Conservation (phyloP, 2,329 filamentous ascomycete genomes). For the Neurospora sp. region DNA sequence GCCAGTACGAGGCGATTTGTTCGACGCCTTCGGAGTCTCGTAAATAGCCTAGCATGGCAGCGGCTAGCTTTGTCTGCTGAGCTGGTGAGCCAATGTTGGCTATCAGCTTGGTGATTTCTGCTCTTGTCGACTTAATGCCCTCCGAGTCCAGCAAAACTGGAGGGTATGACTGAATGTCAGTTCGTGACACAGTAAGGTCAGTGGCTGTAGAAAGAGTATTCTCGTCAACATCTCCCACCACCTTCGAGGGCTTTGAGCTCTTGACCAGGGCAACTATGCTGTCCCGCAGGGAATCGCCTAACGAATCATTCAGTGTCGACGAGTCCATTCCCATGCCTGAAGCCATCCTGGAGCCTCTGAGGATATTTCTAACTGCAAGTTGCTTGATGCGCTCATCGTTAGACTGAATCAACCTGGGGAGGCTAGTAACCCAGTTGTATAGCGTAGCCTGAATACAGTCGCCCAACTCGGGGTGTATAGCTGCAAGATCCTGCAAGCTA, state of each 20-base stretch:
- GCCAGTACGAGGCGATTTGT: slow-evolving; percentile 68
- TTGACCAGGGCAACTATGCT: slow-evolving; percentile 47
- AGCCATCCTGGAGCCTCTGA: slow-evolving; percentile 59
- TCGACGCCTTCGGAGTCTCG: slow-evolving; percentile 47
- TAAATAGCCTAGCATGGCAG: slow-evolving; percentile 55
- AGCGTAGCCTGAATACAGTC: slow-evolving; percentile 56
- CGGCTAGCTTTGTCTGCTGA: slow-evolving; percentile 50
- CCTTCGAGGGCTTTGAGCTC: slow-evolving; percentile 21
- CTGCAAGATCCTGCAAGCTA: slow-evolving; percentile 49
- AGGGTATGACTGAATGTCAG: slow-evolving; percentile 35
- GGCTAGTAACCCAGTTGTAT: slow-evolving; percentile 70
- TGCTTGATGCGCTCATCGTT: slow-evolving; percentile 73
- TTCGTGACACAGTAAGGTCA: slow-evolving; percentile 34
- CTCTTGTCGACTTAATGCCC: slow-evolving; percentile 54
- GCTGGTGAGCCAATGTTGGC: slow-evolving; percentile 45
- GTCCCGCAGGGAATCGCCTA: slow-evolving; percentile 64
- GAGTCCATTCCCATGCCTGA: slow-evolving; percentile 54
- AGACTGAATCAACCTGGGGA: slow-evolving; percentile 75
- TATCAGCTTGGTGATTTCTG: slow-evolving; percentile 49
- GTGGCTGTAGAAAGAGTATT: slow-evolving; percentile 21
- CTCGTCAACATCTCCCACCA: slow-evolving; percentile 25
- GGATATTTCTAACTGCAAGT: slow-evolving; percentile 64
- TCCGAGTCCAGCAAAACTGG: slow-evolving; percentile 54
- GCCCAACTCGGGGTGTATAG: slow-evolving; percentile 41
- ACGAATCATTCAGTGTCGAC: slow-evolving; percentile 53